Base-by-base conservation (phyloP, 371 early-diverging fungal species). In the Lichtheimia hyalospora region DNA sequence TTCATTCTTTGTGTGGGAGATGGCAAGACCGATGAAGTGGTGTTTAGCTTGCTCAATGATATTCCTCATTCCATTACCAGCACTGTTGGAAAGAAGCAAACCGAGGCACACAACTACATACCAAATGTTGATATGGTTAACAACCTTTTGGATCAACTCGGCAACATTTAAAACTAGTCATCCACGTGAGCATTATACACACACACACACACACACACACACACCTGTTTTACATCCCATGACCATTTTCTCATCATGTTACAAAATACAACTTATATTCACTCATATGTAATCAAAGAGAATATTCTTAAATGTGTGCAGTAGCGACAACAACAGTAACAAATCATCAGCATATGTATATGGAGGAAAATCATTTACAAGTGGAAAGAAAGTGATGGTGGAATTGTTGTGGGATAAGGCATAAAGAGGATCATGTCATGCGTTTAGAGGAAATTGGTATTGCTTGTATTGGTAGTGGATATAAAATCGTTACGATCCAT, bases 41-140 rank as follows among this genome's bases (percentile, higher is more conserved):
- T 96, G 20, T 97, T 96, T 58, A 69, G 84, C 3, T 82, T 84
- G 46, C 73, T 97, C 16, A 89, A 87, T 27, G 83, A 86, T 62
- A 81, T 83, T 18, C 78, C 83, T 1, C 70, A 84, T 55, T 68
- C 84, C 23, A 83, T 90, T 56, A 96, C 96, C 13, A 84, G 90
- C 54, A 98, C 97, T 0, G 97, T 98, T 5, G 98, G 97, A 13
- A 94, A 95, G 79, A 98, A 98, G 67, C 91, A 91, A 69, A 96
- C 98, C 0, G 95, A 95, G 63, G 97, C 98, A 39, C 85, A 84
- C 60, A 91, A 81, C 66, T 96, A 89, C 62, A 82, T 96, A 52
- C 90, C 92, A 5, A 77, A 76, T 62, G 86, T 86, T 10, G 74
- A 72, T 18, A 79, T 87, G 54, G 89, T 90, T 13, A 83, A 83